Percentiles rank a stretch among this genome's conserved stretches.
phyloP scores from a whole-genome alignment of 2,329 filamentous ascomycete species.

The Zasmidium cellare region DNA sequence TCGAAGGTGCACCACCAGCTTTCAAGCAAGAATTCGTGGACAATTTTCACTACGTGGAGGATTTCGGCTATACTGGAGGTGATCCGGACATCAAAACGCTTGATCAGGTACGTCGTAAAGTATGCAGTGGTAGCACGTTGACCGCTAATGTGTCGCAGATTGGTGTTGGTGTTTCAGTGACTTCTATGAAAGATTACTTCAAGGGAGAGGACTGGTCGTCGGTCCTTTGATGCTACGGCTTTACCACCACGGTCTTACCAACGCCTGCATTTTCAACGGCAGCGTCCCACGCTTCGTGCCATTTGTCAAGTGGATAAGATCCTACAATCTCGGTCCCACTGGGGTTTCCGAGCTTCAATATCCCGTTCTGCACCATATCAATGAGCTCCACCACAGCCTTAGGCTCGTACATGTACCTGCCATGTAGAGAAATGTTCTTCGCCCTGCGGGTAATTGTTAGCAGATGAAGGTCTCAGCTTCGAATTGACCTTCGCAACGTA shows the following conservation, averaged over 20 bases:
- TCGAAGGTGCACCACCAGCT: neutral
- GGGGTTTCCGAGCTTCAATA: conserved; percentile 38
- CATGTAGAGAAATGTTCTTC: conserved; percentile 37
- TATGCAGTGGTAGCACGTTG: neutral
- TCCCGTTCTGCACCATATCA: conserved; percentile 46
- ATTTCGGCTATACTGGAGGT: neutral
- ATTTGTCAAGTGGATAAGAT: neutral
- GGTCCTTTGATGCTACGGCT: neutral
- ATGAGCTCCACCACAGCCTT: conserved; percentile 39
- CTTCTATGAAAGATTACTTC: neutral
- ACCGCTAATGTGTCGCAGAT: neutral
- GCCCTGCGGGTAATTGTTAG: too few relatives aligned
- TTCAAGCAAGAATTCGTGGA: neutral
- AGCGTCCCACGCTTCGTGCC: neutral
- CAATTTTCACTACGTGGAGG: neutral
- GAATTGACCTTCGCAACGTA: too few relatives aligned
- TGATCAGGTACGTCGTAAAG: neutral
- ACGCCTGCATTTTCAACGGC: neutral
- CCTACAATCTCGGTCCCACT: neutral
- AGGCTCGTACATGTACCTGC: conserved; percentile 47
- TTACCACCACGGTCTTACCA: neutral
- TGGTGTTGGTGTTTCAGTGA: neutral
- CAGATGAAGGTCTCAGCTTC: too few relatives aligned
- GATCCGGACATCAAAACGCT: neutral
- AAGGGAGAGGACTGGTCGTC: neutral